These are phyloP conservation scores for Thraustochytrium striatum DNA, from an alignment of 352 stramenopile species.

Conservation along the genomic window DNA sequence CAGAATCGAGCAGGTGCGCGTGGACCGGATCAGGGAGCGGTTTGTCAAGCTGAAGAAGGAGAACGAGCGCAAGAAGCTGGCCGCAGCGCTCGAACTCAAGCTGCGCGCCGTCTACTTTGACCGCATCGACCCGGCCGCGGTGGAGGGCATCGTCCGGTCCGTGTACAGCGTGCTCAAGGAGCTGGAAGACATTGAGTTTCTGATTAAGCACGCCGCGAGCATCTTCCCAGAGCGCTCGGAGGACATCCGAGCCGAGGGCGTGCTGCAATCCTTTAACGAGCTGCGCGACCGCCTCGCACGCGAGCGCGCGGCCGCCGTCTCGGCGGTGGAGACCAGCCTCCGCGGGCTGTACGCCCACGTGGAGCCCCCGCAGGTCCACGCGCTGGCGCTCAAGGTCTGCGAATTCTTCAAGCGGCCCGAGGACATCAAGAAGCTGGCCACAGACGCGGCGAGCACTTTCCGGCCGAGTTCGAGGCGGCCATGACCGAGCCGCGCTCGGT, in stretches of 20 bases:
- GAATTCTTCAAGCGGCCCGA: constrained; percentile 72
- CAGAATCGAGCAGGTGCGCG: constrained; percentile 57
- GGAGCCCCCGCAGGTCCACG: constrained; percentile 65
- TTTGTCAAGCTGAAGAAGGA: constrained; percentile 55
- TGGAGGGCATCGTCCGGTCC: constrained; percentile 70
- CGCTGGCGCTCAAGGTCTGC: constrained; percentile 62
- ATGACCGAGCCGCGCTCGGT: background rate
- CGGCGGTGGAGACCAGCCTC: constrained; percentile 65
- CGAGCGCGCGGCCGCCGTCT: constrained; percentile 64
- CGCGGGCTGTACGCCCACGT: constrained; percentile 70
- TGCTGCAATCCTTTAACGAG: constrained; percentile 61
- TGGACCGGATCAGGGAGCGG: constrained; percentile 31
- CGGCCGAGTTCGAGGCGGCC: constrained; percentile 65
- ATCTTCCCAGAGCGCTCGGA: constrained; percentile 67
- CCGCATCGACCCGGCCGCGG: constrained; percentile 67
- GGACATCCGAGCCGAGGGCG: constrained; percentile 65
- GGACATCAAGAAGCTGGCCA: constrained; percentile 73
- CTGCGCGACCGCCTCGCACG: constrained; percentile 61
- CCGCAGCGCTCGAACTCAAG: constrained; percentile 77
- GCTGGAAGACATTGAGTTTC: constrained; percentile 72
- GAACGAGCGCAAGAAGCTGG: constrained; percentile 68
- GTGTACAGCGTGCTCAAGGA: constrained; percentile 71
- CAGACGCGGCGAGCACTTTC: constrained; percentile 70
- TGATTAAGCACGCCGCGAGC: constrained; percentile 65
- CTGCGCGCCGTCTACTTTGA: constrained; percentile 82